These are phyloP conservation scores for Trematosphaeria pertusa DNA, from an alignment of 2,329 filamentous ascomycete genomes.

Conservation along the genomic window DNA sequence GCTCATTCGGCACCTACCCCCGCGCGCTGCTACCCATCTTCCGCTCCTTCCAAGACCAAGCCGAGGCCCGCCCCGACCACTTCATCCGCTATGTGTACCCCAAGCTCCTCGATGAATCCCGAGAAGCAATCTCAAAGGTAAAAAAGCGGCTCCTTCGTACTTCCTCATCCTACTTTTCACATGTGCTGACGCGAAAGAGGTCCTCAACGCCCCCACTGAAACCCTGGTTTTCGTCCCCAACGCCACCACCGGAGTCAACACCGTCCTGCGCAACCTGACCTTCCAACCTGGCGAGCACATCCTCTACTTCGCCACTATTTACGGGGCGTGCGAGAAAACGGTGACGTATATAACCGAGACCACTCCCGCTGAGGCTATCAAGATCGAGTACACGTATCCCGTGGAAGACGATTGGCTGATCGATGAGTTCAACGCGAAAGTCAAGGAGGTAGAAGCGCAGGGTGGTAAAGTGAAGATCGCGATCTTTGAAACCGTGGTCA, in stretches of 20 bases:
- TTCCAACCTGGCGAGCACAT: conserved; percentile 78
- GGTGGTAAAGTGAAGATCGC: conserved; percentile 72
- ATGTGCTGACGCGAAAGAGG: conserved; percentile 51
- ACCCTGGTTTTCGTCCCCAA: conserved; percentile 81
- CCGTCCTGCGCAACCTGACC: conserved; percentile 75
- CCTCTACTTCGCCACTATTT: conserved; percentile 79
- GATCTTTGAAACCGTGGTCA: conserved; percentile 81
- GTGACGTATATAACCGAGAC: conserved; percentile 76
- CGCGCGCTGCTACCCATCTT: conserved; percentile 64
- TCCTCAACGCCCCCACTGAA: conserved; percentile 70
- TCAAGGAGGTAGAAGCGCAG: conserved; percentile 59
- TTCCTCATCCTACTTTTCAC: background rate
- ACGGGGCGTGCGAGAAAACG: conserved; percentile 77
- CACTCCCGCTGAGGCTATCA: conserved; percentile 56
- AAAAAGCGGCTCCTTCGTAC: background rate
- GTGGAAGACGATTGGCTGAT: conserved; percentile 73
- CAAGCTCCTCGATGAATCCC: conserved; percentile 67
- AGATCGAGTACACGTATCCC: conserved; percentile 72
- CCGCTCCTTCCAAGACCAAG: conserved; percentile 68
- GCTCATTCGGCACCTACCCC: conserved; percentile 83
- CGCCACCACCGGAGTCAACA: conserved; percentile 80
- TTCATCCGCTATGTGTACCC: conserved; percentile 77
- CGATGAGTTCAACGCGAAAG: conserved; percentile 63
- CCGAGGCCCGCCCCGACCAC: conserved; percentile 73
- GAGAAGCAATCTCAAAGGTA: conserved; percentile 61